Conservation (phyloP, 257 asterid species). For the Solanum etuberosum region DNA sequence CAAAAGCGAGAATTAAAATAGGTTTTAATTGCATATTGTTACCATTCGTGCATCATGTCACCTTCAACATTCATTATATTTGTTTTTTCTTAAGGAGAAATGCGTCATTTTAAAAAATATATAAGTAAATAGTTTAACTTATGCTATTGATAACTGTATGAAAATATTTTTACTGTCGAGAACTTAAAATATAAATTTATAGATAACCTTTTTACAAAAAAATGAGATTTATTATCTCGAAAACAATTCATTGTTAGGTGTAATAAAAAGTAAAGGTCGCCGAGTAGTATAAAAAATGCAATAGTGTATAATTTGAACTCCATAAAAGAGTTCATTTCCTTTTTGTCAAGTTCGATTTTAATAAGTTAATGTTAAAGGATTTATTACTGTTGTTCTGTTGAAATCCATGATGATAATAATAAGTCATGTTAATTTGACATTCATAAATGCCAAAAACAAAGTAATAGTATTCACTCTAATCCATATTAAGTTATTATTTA, state of each 20-base stretch:
- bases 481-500: too few relatives aligned
- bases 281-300: too few relatives aligned
- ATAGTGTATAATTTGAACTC: not conserved
- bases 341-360: not conserved
- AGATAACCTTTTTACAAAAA: too few relatives aligned
- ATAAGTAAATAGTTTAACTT: not conserved
- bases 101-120: too few relatives aligned
- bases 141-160: too few relatives aligned
- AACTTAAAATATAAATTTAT: not conserved
- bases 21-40: not conserved
- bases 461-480: too few relatives aligned
- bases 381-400: too few relatives aligned
- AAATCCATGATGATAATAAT: too few relatives aligned
- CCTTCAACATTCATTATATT: not conserved
- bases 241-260: not conserved
- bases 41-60: not conserved
- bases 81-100: not conserved
- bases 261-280: too few relatives aligned
- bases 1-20: not conserved
- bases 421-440: too few relatives aligned
- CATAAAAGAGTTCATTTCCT: not conserved
- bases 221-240: not conserved
- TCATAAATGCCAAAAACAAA: too few relatives aligned
- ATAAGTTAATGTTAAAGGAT: not conserved
- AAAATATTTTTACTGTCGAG: not conserved